Evolutionary conservation across 1,284 basidiomycete species (phyloP).

Genomic region (Sparassis latifolia): DNA sequence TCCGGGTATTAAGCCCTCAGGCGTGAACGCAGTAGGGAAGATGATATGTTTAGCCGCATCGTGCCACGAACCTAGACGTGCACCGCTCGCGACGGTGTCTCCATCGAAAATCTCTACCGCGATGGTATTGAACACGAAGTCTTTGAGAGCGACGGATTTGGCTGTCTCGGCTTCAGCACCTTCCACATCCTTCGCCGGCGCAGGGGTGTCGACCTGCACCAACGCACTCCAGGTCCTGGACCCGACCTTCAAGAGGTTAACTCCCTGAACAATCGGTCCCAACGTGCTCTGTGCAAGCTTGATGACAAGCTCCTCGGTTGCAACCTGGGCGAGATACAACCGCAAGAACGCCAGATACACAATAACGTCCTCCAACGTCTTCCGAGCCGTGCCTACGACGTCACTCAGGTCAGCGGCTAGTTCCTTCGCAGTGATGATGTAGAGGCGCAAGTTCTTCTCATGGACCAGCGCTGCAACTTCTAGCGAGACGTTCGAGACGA

Average conservation of each 20-base stretch:
- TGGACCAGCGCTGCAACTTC: slow-evolving; percentile 35
- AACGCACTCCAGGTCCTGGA: slow-evolving; percentile 53
- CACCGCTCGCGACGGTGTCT: slow-evolving; percentile 52
- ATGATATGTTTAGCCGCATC: slow-evolving; percentile 86
- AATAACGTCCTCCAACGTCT: slow-evolving; percentile 44
- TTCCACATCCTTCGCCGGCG: slow-evolving; percentile 5
- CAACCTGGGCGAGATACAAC: slow-evolving; percentile 61
- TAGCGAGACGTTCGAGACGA: slow-evolving; percentile 46
- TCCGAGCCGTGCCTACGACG: slow-evolving; percentile 26
- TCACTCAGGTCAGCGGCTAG: slow-evolving; percentile 19
- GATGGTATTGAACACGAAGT: slow-evolving; percentile 68
- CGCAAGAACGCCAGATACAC: slow-evolving; percentile 63
- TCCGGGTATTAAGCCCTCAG: slow-evolving; percentile 30
- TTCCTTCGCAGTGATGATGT: slow-evolving; percentile 46
- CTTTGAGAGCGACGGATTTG: slow-evolving; percentile 36
- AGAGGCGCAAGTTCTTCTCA: slow-evolving; percentile 49
- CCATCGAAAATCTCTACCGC: slow-evolving; percentile 49
- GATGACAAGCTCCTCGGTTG: slow-evolving; percentile 45
- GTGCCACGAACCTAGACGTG: slow-evolving; percentile 72
- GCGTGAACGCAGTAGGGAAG: slow-evolving; percentile 79
- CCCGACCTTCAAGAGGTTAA: slow-evolving; percentile 42
- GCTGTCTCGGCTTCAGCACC: slow-evolving; percentile 16
- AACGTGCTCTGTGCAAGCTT: slow-evolving; percentile 41
- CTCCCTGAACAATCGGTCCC: slow-evolving; percentile 35
- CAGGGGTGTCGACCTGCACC: slow-evolving; percentile 40